phyloP scores from a whole-genome alignment of 2,329 filamentous ascomycete species.

The Fusarium hainanense region DNA sequence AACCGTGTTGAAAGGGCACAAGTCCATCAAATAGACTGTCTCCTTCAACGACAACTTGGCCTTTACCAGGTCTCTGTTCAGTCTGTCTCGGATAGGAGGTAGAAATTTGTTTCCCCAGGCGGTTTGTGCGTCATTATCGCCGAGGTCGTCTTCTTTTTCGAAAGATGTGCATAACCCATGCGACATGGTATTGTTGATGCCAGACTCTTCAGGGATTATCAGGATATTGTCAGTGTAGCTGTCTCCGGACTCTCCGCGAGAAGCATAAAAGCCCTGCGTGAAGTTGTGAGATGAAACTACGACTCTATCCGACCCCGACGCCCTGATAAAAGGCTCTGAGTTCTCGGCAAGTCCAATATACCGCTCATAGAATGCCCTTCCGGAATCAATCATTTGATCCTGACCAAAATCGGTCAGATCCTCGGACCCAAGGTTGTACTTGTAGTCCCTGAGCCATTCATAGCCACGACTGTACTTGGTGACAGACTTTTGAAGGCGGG shows the following conservation, averaged over 20 bases:
- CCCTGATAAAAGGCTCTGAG: slow-evolving; percentile 75
- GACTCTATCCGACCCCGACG: slow-evolving; percentile 76
- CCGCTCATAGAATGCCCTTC: slow-evolving; percentile 77
- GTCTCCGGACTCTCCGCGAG: slow-evolving; percentile 52
- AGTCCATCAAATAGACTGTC: slow-evolving; percentile 82
- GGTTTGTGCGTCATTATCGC: slow-evolving; percentile 63
- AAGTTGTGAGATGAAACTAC: slow-evolving; percentile 80
- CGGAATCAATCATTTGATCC: slow-evolving; percentile 78
- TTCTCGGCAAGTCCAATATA: slow-evolving; percentile 72
- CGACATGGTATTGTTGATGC: slow-evolving; percentile 83
- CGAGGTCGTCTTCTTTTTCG: slow-evolving; percentile 66
- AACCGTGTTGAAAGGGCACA: slow-evolving; percentile 89
- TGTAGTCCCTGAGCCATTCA: slow-evolving; percentile 77
- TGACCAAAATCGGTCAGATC: slow-evolving; percentile 75
- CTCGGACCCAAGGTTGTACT: slow-evolving; percentile 77
- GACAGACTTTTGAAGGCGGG: slow-evolving; percentile 69
- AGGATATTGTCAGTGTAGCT: slow-evolving; percentile 67
- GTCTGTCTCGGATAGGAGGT: slow-evolving; percentile 72
- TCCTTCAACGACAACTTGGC: slow-evolving; percentile 72
- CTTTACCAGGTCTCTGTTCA: slow-evolving; percentile 76
- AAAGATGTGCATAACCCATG: slow-evolving; percentile 79
- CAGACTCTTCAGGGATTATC: slow-evolving; percentile 74
- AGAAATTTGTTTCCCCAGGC: slow-evolving; percentile 73
- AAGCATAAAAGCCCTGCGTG: slow-evolving; percentile 75
- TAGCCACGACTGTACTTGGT: slow-evolving; percentile 71